phyloP scores from a whole-genome alignment of 352 stramenopile species.

The Phytophthora kernoviae region DNA sequence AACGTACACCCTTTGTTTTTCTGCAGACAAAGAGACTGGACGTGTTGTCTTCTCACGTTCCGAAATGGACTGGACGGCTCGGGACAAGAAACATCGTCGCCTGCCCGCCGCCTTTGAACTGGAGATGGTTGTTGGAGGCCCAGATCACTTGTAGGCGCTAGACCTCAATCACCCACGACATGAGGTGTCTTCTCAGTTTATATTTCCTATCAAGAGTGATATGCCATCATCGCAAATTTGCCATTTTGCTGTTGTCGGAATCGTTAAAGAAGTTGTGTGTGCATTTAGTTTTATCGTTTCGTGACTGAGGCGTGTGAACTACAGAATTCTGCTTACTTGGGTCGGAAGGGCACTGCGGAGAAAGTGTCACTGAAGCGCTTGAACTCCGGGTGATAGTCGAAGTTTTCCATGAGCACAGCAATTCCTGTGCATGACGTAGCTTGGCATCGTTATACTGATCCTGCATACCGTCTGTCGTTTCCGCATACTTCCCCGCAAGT shows the following conservation, averaged over 20 bases:
- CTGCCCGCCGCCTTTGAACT: constrained; percentile 72
- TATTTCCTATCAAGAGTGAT: constrained; percentile 3
- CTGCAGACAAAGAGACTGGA: constrained; percentile 41
- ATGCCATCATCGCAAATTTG: not conserved
- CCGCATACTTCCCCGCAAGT: constrained; percentile 69
- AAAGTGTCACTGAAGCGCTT: constrained; percentile 90
- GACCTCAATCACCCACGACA: no score
- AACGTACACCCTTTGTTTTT: not conserved
- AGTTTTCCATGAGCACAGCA: constrained; percentile 85
- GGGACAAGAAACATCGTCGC: constrained; percentile 63
- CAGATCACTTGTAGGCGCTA: constrained; percentile 12
- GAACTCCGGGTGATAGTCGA: constrained; percentile 91
- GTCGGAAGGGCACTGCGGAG: constrained; percentile 78
- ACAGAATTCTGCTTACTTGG: constrained; percentile 41
- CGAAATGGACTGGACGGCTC: constrained; percentile 71
- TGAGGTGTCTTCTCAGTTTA: not conserved
- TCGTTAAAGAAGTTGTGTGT: not conserved
- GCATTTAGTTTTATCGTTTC: no score
- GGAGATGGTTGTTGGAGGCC: constrained; percentile 44
- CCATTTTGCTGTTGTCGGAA: no score
- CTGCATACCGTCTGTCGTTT: constrained; percentile 80
- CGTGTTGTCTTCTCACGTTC: constrained; percentile 42
- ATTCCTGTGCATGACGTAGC: constrained; percentile 83
- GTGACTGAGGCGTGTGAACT: no score
- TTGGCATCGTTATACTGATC: constrained; percentile 89